Conservation (phyloP, 805 yeast genomes). For the Novakomyces olei region DNA sequence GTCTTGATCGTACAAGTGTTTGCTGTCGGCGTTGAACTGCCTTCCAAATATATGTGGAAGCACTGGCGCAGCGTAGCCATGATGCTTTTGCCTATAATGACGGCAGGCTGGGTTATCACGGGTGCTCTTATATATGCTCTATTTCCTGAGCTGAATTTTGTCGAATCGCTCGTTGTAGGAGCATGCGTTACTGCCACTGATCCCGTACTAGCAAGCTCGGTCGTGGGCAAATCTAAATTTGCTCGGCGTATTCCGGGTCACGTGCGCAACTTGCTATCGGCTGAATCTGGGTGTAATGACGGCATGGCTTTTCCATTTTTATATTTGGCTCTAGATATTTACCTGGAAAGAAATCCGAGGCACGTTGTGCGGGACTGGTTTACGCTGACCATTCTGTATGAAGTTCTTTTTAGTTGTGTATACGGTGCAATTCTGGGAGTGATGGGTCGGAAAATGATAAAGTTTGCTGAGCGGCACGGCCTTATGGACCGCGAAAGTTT, state of each 20-base stretch:
- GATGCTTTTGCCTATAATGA: constrained; percentile 70
- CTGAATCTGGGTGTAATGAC: constrained; percentile 80
- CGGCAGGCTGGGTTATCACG: constrained; percentile 67
- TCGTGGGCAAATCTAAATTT: constrained; percentile 81
- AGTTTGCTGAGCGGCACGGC: constrained; percentile 44
- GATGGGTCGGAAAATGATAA: constrained; percentile 43
- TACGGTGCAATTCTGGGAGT: constrained; percentile 58
- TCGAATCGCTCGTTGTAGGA: constrained; percentile 49
- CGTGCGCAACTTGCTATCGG: constrained; percentile 56
- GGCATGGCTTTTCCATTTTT: constrained; percentile 93
- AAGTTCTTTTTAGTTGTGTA: constrained; percentile 57
- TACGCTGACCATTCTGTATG: constrained; percentile 51
- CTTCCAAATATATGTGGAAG: constrained; percentile 63
- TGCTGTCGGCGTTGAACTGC: constrained; percentile 86
- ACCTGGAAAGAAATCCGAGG: constrained; percentile 39
- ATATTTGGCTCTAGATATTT: constrained; percentile 40
- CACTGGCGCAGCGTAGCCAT: constrained; percentile 63
- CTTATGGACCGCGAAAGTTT: constrained; percentile 77
- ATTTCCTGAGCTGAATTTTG: constrained; percentile 49
- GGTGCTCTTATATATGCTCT: constrained; percentile 61
- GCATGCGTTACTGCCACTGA: constrained; percentile 91
- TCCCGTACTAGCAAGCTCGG: constrained; percentile 87
- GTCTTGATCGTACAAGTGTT: constrained; percentile 74
- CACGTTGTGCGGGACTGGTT: constrained; percentile 66
- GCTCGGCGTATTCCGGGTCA: constrained; percentile 88